Conservation (phyloP, 2,329 filamentous ascomycete genomes). For the Emergomyces pasteurianus region DNA sequence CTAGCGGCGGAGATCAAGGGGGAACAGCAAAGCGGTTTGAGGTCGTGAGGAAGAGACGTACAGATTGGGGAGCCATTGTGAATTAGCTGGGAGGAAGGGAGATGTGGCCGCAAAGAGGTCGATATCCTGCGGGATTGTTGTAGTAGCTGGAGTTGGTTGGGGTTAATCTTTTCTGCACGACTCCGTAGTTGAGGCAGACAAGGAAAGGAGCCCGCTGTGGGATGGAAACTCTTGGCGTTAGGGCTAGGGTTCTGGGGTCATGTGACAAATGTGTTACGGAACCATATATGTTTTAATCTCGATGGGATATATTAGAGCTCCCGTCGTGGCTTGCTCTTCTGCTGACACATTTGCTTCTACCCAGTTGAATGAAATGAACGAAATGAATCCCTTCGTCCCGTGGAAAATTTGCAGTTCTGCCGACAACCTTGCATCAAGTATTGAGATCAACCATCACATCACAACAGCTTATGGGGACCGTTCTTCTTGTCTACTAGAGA, state of each 20-base stretch:
- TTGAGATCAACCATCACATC: too few species aligned
- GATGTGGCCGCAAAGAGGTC: slow-evolving; percentile 62
- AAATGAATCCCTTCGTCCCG: too few species aligned
- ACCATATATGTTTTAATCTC: too few species aligned
- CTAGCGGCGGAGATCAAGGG: slow-evolving; percentile 27
- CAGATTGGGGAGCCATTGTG: slow-evolving; percentile 77
- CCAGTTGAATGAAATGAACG: not conserved
- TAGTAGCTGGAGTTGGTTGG: not conserved
- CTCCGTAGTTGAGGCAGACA: not conserved
- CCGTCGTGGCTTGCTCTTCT: too few species aligned
- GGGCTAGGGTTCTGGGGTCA: not conserved
- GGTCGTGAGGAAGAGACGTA: slow-evolving; percentile 51
- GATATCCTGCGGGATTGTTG: slow-evolving; percentile 61
- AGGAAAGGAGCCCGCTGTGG: not conserved
- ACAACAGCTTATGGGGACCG: too few species aligned
- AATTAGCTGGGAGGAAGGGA: slow-evolving; percentile 23
- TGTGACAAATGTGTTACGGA: too few species aligned
- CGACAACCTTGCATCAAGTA: too few species aligned
- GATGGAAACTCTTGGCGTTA: slow-evolving; percentile 1
- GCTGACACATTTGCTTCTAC: too few species aligned
- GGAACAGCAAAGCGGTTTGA: slow-evolving; percentile 88
- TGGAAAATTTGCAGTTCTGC: too few species aligned
- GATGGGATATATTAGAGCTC: too few species aligned
- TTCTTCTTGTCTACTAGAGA: too few species aligned
- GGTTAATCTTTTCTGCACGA: not conserved